Percentiles rank a stretch among this genome's conserved stretches.
Evolutionary conservation across 352 stramenopile genomes (phyloP).

Genomic region (Pythium monospermum): DNA sequence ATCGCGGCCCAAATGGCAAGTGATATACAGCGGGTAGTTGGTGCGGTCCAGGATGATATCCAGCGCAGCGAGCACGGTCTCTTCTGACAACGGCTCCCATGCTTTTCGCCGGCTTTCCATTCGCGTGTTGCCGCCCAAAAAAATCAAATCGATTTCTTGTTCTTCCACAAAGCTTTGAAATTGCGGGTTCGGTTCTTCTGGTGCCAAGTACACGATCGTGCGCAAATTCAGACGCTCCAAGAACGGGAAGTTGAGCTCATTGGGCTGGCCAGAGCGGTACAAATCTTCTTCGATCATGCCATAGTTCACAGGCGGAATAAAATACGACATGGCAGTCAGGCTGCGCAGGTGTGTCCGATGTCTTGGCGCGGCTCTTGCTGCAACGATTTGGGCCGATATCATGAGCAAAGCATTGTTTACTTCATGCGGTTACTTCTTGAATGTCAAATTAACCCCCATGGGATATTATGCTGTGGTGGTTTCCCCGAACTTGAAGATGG

Average conservation of each 20-base stretch:
- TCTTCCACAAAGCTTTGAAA: constrained; percentile 89
- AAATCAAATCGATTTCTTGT: constrained; percentile 87
- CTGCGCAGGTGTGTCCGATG: too few relatives aligned
- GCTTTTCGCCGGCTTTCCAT: constrained; percentile 85
- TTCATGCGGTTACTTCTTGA: constrained; percentile 22
- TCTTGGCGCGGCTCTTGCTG: not conserved
- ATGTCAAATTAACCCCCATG: constrained; percentile 1
- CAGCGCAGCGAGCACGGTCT: constrained; percentile 88
- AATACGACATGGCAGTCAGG: constrained; percentile 73
- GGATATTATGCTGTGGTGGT: not conserved
- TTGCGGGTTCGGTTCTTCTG: constrained; percentile 87
- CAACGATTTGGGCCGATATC: not conserved
- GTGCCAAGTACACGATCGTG: constrained; percentile 90
- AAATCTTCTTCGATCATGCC: constrained; percentile 90
- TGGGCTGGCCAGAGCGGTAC: constrained; percentile 87
- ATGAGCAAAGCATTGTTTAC: not conserved
- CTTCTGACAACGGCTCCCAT: constrained; percentile 82
- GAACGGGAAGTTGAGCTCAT: constrained; percentile 92
- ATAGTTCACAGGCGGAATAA: constrained; percentile 92
- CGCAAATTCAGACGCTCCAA: constrained; percentile 87
- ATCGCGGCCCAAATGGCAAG: constrained; percentile 87
- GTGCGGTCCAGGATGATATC: constrained; percentile 86
- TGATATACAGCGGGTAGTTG: constrained; percentile 91
- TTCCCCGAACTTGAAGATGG: not conserved
- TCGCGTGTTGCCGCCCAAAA: constrained; percentile 83